Evolutionary conservation across 768 basidiomycete genomes (phyloP).

Genomic region (Rhodotorula babjevae): DNA sequence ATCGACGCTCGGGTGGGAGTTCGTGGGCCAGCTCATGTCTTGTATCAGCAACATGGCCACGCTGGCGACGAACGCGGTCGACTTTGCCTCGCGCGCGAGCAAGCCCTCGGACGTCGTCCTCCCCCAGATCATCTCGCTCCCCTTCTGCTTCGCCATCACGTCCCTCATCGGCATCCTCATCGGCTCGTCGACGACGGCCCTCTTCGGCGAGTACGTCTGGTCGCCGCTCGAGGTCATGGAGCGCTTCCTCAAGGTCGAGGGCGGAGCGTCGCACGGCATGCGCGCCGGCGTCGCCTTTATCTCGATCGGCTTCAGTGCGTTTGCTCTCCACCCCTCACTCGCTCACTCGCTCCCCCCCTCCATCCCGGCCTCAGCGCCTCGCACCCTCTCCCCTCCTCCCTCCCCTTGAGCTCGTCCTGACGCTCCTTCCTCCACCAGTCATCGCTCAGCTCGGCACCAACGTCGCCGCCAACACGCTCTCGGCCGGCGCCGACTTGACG

Average conservation of each 20-base stretch:
- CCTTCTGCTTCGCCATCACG: slow-evolving; percentile 66
- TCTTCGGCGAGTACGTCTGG: slow-evolving; percentile 76
- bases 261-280: slow-evolving; percentile 1
- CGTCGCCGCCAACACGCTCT: slow-evolving; percentile 72
- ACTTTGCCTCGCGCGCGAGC: slow-evolving; percentile 60
- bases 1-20: slow-evolving; percentile 66
- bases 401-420: too few relatives aligned
- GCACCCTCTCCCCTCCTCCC: background rate
- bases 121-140: slow-evolving; percentile 67
- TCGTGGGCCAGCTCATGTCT: slow-evolving; percentile 67
- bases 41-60: slow-evolving; percentile 62
- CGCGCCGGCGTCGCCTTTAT: slow-evolving; percentile 65
- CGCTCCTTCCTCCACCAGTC: background rate
- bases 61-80: background rate
- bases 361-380: too few relatives aligned
- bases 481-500: slow-evolving; percentile 71
- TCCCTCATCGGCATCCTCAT: slow-evolving; percentile 72
- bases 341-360: too few relatives aligned
- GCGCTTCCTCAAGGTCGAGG: slow-evolving; percentile 20
- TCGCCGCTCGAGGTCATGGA: slow-evolving; percentile 56
- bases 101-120: slow-evolving; percentile 53
- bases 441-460: slow-evolving; percentile 55
- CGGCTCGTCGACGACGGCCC: slow-evolving; percentile 60
- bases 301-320: slow-evolving; percentile 61
- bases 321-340: too few relatives aligned